Conservation (phyloP, 176 grass and related monocot species). For the Rhynchospora breviuscula region DNA sequence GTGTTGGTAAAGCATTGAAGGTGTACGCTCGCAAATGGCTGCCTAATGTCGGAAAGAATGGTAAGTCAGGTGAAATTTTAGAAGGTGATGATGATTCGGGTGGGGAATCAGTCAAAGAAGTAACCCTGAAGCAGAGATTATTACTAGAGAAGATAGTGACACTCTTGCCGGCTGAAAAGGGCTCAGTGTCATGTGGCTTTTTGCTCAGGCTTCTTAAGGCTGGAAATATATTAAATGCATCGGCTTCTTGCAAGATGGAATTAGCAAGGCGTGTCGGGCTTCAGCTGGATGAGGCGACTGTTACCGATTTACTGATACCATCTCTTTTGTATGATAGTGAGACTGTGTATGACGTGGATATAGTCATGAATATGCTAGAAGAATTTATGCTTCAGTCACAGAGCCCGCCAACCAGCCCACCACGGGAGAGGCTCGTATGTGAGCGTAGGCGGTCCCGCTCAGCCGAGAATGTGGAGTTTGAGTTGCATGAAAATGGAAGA, state of each 20-base stretch:
- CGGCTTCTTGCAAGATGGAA: constrained; percentile 51
- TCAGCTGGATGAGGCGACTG: constrained; percentile 69
- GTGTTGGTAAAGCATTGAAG: constrained; percentile 62
- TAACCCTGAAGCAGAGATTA: constrained; percentile 43
- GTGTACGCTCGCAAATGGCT: constrained; percentile 64
- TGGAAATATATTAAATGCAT: constrained; percentile 55
- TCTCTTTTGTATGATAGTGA: constrained; percentile 38
- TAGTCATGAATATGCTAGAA: constrained; percentile 50
- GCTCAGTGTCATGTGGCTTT: constrained; percentile 70
- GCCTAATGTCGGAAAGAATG: constrained; percentile 42
- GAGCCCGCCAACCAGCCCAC: constrained; percentile 49
- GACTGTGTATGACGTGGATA: constrained; percentile 60
- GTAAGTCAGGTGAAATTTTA: constrained; percentile 27
- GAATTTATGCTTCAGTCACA: constrained; percentile 69
- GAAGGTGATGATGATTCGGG: background rate
- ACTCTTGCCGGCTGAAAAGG: constrained; percentile 54
- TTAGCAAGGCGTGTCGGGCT: constrained; percentile 49
- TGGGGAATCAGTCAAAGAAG: constrained; percentile 27
- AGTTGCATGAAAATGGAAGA: constrained; percentile 43
- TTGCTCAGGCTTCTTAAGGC: constrained; percentile 81
- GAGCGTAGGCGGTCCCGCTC: constrained; percentile 72
- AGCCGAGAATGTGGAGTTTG: constrained; percentile 73
- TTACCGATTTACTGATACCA: constrained; percentile 65
- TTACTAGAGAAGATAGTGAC: constrained; percentile 83
- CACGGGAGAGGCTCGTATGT: constrained; percentile 13